Percentiles rank a stretch among this genome's conserved stretches.
These are phyloP conservation scores for Raphanus raphanistrum DNA, from an alignment of 345 rosid genomes.

Conservation along the genomic window DNA sequence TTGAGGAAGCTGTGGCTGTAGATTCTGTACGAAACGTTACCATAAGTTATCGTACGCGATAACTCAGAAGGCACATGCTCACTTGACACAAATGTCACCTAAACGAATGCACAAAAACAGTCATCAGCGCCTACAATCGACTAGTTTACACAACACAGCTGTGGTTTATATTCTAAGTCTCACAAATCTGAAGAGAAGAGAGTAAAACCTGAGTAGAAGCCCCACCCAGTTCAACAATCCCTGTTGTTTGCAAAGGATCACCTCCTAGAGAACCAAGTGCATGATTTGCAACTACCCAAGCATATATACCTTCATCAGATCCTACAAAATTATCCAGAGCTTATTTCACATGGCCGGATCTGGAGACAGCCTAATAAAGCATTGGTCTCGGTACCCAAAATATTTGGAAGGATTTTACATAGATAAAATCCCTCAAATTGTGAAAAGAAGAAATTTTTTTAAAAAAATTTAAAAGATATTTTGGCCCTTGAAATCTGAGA, in stretches of 20 bases:
- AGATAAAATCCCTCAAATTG: too few species aligned
- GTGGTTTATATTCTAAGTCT: not conserved
- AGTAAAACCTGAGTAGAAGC: constrained; percentile 87
- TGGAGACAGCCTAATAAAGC: too few species aligned
- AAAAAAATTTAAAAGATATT: too few species aligned
- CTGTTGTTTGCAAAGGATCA: constrained; percentile 70
- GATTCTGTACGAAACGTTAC: constrained; percentile 65
- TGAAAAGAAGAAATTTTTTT: too few species aligned
- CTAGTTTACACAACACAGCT: not conserved
- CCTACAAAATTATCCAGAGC: constrained; percentile 40
- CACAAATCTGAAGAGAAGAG: constrained; percentile 2
- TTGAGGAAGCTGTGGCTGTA: constrained; percentile 94
- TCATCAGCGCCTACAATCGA: not conserved
- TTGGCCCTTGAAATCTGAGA: too few species aligned
- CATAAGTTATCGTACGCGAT: constrained; percentile 54
- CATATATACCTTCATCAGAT: constrained; percentile 95
- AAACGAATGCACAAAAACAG: not conserved
- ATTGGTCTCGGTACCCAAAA: too few species aligned
- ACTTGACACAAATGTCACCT: constrained; percentile 45
- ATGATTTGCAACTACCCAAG: constrained; percentile 91
- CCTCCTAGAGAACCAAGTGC: constrained; percentile 83
- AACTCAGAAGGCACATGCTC: constrained; percentile 71
- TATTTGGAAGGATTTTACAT: too few species aligned
- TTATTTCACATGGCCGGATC: too few species aligned
- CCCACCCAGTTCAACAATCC: constrained; percentile 96